Evolutionary conservation across 2,329 filamentous ascomycete genomes (phyloP), one percentile per base, ranked within the genome.

Genomic region (Beauveria rudraprayagi): DNA sequence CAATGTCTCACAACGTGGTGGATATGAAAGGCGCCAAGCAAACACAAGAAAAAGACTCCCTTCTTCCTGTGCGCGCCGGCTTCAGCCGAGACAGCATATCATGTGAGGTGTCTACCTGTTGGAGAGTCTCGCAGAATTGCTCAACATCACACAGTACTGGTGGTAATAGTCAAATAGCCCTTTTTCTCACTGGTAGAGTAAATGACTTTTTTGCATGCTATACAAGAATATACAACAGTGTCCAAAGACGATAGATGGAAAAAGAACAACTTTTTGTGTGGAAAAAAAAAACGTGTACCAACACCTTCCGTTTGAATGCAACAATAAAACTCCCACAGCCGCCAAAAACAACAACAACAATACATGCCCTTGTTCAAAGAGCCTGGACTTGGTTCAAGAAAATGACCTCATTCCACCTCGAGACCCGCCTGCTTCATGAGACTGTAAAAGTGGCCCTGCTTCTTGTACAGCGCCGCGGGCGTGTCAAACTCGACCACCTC

Each of bases 401-500:
- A 19, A 34, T 5, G 5, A 34, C 17, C 60, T 58, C 60, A 63
- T 54, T 81, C 78, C 22, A 79, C 71, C 68, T 81, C 78, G 63
- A 99, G 78, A 46, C 92, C 92, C 4, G 93, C 90, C 77, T 99
- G 92, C 76, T 88, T 92, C 63, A 97, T 94, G 53, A 99, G 79
- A 62, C 92, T 88, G 75, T 94, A 91, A 73, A 99, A 99, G 56
- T 90, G 75, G 2, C 93, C 86, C 70, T 85, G 85, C 70, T 82
- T 82, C 73, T 85, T 85, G 64, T 96, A 84, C 62, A 99, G 80
- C 65, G 88, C 86, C 44, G 84, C 80, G 2, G 94, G 94, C 7
- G 87, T 91, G 73, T 96, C 94, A 74, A 97, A 99, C 74, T 99
- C 94, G 55, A 87, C 89, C 47, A 99, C 92, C 68, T 86, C 84